Conservation (phyloP, 2,329 filamentous ascomycete genomes). For the Xylaria sp. region DNA sequence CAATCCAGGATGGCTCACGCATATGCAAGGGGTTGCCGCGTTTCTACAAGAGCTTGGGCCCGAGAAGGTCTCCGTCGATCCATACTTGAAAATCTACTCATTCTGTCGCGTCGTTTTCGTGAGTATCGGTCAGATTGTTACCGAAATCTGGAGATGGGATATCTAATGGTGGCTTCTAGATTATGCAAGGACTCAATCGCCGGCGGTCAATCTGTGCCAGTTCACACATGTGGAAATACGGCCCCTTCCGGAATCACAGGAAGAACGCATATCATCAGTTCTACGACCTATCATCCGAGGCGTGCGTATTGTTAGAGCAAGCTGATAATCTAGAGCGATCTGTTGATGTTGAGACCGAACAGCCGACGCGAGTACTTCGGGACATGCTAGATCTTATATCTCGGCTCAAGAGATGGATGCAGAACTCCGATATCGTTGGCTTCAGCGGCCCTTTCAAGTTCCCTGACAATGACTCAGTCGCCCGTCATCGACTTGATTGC, state of each 20-base stretch:
- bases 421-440: conserved; percentile 10
- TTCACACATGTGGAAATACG: conserved; percentile 32
- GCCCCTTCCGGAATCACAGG: conserved; percentile 29
- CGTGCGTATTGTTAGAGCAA: conserved; percentile 32
- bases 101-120: conserved; percentile 40
- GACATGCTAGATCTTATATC: conserved; percentile 29
- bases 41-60: conserved; percentile 35
- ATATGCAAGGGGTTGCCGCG: conserved; percentile 37
- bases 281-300: conserved; percentile 35
- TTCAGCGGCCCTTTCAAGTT: conserved; percentile 26
- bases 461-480: conserved; percentile 3
- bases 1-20: conserved; percentile 38
- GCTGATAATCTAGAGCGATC: conserved; percentile 27
- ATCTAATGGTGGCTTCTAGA: conserved; percentile 27
- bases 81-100: conserved; percentile 35
- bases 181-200: conserved; percentile 33
- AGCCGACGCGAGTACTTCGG: conserved; percentile 16
- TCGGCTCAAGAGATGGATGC: conserved; percentile 27
- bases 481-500: conserved; percentile 17
- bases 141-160: too few relatives aligned
- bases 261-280: conserved; percentile 38
- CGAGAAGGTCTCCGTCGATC: conserved; percentile 33
- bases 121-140: neutral
- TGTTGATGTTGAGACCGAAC: neutral
- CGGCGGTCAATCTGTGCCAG: conserved; percentile 35